Percentiles rank a stretch among this genome's conserved stretches.
phyloP scores from a whole-genome alignment of 768 basidiomycete genomes.

The Psilocybe sp. region DNA sequence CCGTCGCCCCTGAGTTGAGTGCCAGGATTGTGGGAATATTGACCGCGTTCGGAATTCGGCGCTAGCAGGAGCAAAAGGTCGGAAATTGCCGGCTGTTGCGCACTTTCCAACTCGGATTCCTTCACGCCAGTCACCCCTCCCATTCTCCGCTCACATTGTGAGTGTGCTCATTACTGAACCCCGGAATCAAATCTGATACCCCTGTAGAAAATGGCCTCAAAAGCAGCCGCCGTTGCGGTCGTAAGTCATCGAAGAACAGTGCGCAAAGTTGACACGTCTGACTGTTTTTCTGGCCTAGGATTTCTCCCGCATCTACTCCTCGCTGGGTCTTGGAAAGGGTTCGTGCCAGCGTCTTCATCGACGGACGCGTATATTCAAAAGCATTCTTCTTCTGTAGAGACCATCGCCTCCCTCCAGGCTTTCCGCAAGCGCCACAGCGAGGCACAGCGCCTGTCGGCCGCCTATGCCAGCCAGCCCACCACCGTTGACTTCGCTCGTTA shows the following conservation, averaged over 20 bases:
- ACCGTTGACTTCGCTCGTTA: conserved; percentile 91
- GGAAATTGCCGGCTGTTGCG: conserved; percentile 34
- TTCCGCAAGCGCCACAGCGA: conserved; percentile 96
- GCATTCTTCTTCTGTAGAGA: conserved; percentile 51
- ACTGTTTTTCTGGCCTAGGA: conserved; percentile 47
- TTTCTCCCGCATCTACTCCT: conserved; percentile 79
- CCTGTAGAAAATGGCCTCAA: conserved; percentile 57
- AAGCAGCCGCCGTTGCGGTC: conserved; percentile 67
- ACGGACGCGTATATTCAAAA: neutral
- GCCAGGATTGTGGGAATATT: conserved; percentile 1
- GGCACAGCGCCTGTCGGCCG: conserved; percentile 70
- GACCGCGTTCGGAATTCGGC: conserved; percentile 27
- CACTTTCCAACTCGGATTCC: conserved; percentile 20
- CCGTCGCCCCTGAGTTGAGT: too few species aligned
- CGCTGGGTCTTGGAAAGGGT: conserved; percentile 87
- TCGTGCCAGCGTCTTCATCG: conserved; percentile 17
- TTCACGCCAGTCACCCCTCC: conserved; percentile 21
- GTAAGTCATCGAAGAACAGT: conserved; percentile 31
- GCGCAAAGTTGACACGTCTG: conserved; percentile 18
- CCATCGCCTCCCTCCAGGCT: conserved; percentile 83
- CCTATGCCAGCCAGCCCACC: conserved; percentile 67
- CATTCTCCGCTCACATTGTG: conserved; percentile 23
- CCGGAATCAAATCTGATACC: conserved; percentile 7
- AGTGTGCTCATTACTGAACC: conserved; percentile 7
- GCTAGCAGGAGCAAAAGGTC: conserved; percentile 31